A percentile compares a stretch with the other conserved stretches of the same genome.
phyloP scores from a whole-genome alignment of 208 protist species.

The Trypanosoma lewisi region DNA sequence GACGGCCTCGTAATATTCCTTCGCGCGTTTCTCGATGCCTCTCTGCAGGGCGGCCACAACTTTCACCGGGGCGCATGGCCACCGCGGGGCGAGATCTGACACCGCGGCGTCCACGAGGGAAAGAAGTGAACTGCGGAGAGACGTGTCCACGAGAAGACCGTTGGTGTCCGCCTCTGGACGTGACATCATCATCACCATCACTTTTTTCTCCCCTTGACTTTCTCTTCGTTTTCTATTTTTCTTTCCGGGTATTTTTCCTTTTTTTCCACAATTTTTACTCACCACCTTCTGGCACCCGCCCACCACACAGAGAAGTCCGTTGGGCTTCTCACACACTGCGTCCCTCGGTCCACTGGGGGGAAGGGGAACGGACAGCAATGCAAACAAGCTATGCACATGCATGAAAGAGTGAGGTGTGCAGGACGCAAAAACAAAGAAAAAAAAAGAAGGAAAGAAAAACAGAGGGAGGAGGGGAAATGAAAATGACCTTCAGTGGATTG shows the following conservation, averaged over 20 bases:
- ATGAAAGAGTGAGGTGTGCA: background rate
- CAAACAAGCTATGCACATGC: background rate
- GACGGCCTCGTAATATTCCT: slow-evolving; percentile 12
- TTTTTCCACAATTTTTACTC: background rate
- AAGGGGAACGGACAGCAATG: slow-evolving; percentile 1
- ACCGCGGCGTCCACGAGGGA: slow-evolving; percentile 1
- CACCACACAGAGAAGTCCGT: background rate
- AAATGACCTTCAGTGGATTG: too few relatives aligned
- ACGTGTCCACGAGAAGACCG: background rate
- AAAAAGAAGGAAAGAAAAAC: too few relatives aligned
- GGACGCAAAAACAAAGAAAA: background rate
- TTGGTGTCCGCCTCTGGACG: background rate
- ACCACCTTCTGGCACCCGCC: background rate
- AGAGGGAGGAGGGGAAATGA: too few relatives aligned
- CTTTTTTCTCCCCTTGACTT: background rate
- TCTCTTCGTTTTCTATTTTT: background rate
- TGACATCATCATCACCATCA: background rate
- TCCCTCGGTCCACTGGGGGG: background rate
- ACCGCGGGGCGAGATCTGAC: background rate
- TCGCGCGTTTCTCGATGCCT: background rate
- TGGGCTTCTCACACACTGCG: background rate
- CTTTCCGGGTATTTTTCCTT: background rate
- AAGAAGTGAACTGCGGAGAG: background rate
- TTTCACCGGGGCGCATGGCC: background rate
- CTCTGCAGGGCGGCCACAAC: slow-evolving; percentile 5